Evolutionary conservation across 305 asterid genomes (phyloP), one percentile per base, ranked within the genome.

Genomic region (Fraxinus angustifolia): DNA sequence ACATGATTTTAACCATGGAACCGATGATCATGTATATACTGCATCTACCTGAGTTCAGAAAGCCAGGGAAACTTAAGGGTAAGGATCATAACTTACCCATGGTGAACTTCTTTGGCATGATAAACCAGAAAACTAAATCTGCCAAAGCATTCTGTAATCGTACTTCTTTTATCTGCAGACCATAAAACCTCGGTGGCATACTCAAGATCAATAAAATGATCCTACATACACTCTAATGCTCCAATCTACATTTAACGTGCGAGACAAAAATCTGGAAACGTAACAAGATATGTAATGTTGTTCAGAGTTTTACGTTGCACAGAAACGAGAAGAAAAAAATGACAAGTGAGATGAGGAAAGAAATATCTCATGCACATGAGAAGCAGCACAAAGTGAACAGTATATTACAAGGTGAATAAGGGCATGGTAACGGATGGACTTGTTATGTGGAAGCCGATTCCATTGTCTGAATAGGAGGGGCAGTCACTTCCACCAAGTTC

Each of bases 381-480:
- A 6, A 19, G 58, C 6, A 21, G 17, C 33, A 65, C 10, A 33
- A 65, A 21, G 17, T 78, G 33, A 30, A 75, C 78, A 45, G 58
- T 68, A 48, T 0, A 21, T 0, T 70, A 81, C 75, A 17, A 30
- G 83, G 79, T 60, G 42, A 65, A 79, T 2, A 3, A 30, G 34
- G 40, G 3, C 36, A 58, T 53, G 76, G 6, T 17, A 35, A 36
- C 7, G 23, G 33, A 78, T 6, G 34, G 78, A 76, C 33, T 85
- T 79, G 80, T 45, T 82, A 36, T 76, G 83, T 74, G 62, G 88
- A 78, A 73, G 86, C 58, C 36, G 89, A 78, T 86, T 93, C 97
- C 97, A 94, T 94, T 62, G 88, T 88, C 89, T 94, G 98, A 79
- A 87, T 80, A 73, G 91, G 83, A 68, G 98, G 98, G 31, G 98